Evolutionary conservation across 2,329 filamentous ascomycete genomes (phyloP).

Genomic region (Neobulgaria alba): DNA sequence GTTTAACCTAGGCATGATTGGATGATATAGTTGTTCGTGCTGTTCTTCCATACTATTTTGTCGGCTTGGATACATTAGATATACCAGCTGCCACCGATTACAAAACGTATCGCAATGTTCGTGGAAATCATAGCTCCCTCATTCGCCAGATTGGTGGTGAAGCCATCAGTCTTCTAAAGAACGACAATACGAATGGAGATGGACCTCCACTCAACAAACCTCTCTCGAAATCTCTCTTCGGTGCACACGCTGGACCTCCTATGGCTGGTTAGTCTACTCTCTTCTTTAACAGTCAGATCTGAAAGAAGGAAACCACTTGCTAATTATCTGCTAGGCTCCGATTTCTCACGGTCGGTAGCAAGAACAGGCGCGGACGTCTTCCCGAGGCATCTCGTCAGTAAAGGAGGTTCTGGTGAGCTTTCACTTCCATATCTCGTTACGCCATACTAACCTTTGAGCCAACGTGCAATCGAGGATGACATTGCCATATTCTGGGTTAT

Average conservation of each 20-base stretch:
- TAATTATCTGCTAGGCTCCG: too few relatives aligned
- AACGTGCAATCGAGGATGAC: slow-evolving; percentile 1
- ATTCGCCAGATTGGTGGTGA: slow-evolving; percentile 39
- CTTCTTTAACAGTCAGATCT: too few relatives aligned
- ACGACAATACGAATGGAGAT: slow-evolving; percentile 46
- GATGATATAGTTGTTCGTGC: slow-evolving; percentile 68
- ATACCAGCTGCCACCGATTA: slow-evolving; percentile 33
- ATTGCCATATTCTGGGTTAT: too few relatives aligned
- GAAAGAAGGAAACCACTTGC: too few relatives aligned
- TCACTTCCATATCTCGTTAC: slow-evolving; percentile 45
- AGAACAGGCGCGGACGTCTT: not conserved
- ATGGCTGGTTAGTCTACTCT: slow-evolving; percentile 38
- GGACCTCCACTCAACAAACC: slow-evolving; percentile 55
- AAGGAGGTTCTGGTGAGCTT: slow-evolving; percentile 17
- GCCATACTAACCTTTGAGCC: slow-evolving; percentile 3
- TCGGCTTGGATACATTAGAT: not conserved
- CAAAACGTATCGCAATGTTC: slow-evolving; percentile 65
- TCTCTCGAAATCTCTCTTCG: slow-evolving; percentile 47
- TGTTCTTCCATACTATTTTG: slow-evolving; percentile 33
- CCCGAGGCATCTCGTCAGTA: slow-evolving; percentile 1
- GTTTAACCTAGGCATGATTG: slow-evolving; percentile 5
- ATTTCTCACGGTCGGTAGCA: too few relatives aligned
- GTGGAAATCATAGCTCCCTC: slow-evolving; percentile 49
- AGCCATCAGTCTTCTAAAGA: slow-evolving; percentile 72
- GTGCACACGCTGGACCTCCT: slow-evolving; percentile 59